phyloP scores from a whole-genome alignment of 2,329 filamentous ascomycete genomes.

The Aspergillus fructus region DNA sequence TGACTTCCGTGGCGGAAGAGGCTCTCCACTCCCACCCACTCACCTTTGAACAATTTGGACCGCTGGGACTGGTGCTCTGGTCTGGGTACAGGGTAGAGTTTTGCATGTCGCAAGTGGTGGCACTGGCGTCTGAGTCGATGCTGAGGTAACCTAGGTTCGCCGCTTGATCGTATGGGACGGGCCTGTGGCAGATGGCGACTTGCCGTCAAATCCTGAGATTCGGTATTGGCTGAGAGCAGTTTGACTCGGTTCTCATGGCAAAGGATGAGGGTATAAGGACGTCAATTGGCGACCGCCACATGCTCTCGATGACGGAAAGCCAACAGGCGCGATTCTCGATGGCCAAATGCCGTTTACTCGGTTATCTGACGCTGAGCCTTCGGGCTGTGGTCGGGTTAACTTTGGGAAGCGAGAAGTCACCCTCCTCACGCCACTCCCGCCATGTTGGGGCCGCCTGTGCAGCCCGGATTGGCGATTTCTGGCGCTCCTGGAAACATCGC shows the following conservation, averaged over 20 bases:
- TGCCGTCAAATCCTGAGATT: neutral
- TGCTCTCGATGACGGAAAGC: neutral
- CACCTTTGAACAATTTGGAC: neutral
- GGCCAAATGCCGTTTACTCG: neutral
- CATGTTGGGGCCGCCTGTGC: too few relatives aligned
- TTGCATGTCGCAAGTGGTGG: neutral
- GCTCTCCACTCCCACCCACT: neutral
- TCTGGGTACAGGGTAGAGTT: neutral
- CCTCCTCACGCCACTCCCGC: neutral
- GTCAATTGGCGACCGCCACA: neutral
- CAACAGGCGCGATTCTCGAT: neutral
- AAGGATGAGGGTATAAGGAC: neutral
- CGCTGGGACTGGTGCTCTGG: neutral
- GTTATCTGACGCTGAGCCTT: neutral
- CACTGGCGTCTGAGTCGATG: neutral
- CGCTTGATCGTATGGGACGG: neutral
- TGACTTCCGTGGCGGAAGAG: neutral
- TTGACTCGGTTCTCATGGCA: neutral
- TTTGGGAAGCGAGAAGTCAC: too few relatives aligned
- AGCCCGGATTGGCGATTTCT: neutral
- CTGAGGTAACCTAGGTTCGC: neutral
- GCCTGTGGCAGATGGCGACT: neutral
- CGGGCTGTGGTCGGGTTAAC: neutral
- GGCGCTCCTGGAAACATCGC: neutral
- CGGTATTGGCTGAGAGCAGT: neutral